Base-by-base conservation (phyloP, 768 basidiomycete species). In the Macrolepiota dolichaula region DNA sequence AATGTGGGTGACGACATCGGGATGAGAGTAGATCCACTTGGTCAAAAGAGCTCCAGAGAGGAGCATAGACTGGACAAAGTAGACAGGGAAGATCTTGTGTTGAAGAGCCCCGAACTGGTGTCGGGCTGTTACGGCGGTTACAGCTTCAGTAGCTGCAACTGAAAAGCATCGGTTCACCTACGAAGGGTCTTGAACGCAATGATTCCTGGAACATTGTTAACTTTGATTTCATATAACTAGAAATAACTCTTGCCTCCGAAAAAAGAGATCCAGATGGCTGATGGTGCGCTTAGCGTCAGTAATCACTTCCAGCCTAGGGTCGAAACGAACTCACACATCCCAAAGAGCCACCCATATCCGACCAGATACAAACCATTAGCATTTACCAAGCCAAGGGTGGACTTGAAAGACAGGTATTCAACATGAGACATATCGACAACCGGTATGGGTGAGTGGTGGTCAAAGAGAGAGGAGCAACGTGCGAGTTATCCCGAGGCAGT, bases 51-150 rank as follows among this genome's bases (percentile, higher is more conserved):
- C 72, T 0, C 81, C 75, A 27, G 86, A 81, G 36, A 88, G 72
- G 24, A 72, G 65, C 38, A 89, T 81, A 12, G 85, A 87, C 44
- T 83, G 69, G 17, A 79, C 69, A 67, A 94, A 94, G 73, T 90
- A 93, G 63, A 89, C 71, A 1, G 92, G 89, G 73, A 91, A 91
- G 0, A 81, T 84, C 66, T 81, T 83, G 68, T 90, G 85, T 68
- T 94, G 92, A 36, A 94, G 80, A 44, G 80, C 76, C 10, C 86
- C 83, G 62, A 94, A 94, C 61, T 89, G 85, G 52, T 86, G 82
- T 51, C 89, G 83, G 17, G 90, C 86, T 88, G 59, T n/a, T 32
- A 51, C 47, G 37, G 32, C 38, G 27, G n/a, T 35, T 40, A 40
- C 29, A 40, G 47, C 38, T 44, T 51, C 27, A 51, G 12, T 62